Conservation (phyloP, 2,329 filamentous ascomycete genomes). For the Pseudomassariella vexata region DNA sequence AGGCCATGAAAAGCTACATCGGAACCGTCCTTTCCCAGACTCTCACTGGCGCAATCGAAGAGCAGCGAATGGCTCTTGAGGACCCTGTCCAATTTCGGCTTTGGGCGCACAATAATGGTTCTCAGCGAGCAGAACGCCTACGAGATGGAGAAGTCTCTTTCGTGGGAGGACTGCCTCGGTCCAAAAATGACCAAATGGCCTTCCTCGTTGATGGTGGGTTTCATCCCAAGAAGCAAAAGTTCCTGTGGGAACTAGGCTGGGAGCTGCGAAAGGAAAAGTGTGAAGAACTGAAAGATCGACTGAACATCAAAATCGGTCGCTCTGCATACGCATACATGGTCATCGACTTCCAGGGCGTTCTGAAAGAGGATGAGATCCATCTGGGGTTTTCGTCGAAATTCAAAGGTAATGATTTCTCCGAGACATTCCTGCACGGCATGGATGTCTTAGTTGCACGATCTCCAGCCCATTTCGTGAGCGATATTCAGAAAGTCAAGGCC, state of each 20-base stretch:
- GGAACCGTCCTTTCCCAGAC: conserved; percentile 41
- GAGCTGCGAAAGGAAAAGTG: conserved; percentile 46
- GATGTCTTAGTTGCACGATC: conserved; percentile 64
- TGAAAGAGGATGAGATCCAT: conserved; percentile 63
- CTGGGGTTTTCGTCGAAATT: conserved; percentile 65
- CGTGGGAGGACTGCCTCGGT: conserved; percentile 43
- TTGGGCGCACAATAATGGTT: conserved; percentile 43
- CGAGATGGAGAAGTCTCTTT: conserved; percentile 34
- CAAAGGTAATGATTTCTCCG: conserved; percentile 44
- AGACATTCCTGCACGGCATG: conserved; percentile 46
- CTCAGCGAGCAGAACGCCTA: conserved; percentile 29
- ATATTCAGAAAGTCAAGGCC: conserved; percentile 63
- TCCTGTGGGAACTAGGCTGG: conserved; percentile 41
- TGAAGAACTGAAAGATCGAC: conserved; percentile 43
- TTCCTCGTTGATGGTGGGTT: conserved; percentile 58
- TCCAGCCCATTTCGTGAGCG: conserved; percentile 63
- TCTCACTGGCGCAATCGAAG: conserved; percentile 45
- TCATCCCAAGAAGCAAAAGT: conserved; percentile 37
- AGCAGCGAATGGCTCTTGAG: conserved; percentile 44
- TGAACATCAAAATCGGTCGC: conserved; percentile 55
- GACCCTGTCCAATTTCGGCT: conserved; percentile 43
- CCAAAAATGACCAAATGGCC: conserved; percentile 44
- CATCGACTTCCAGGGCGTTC: conserved; percentile 55
- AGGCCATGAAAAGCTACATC: conserved; percentile 41
- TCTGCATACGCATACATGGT: conserved; percentile 63